Evolutionary conservation across 1,139 yeast genomes (phyloP).

Genomic region (Spencermartinsiella ligniputridi): DNA sequence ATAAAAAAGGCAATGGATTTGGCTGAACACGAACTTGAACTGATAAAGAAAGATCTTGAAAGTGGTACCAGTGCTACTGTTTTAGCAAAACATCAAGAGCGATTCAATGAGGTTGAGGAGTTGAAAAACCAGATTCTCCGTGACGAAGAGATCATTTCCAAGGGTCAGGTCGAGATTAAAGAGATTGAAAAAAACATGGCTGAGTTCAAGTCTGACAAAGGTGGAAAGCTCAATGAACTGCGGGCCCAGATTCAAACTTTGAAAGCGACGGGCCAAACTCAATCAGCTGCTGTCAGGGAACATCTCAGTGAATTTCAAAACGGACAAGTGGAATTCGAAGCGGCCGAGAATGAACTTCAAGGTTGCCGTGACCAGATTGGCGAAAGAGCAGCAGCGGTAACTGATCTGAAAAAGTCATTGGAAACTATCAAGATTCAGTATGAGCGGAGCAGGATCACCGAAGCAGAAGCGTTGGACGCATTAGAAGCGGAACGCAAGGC

Average conservation of each 20-base stretch:
- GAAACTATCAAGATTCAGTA: constrained; percentile 31
- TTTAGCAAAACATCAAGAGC: constrained; percentile 47
- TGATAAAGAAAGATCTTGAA: constrained; percentile 57
- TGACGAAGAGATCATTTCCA: constrained; percentile 33
- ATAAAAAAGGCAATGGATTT: constrained; percentile 64
- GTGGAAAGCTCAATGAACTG: constrained; percentile 69
- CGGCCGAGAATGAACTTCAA: constrained; percentile 53
- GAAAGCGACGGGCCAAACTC: constrained; percentile 24
- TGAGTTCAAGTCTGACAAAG: constrained; percentile 78
- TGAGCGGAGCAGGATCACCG: constrained; percentile 30
- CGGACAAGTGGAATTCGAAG: constrained; percentile 69
- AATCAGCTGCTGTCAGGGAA: constrained; percentile 43
- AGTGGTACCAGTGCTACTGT: constrained; percentile 56
- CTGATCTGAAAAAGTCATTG: constrained; percentile 8
- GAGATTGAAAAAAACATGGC: constrained; percentile 69
- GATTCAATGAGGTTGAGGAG: constrained; percentile 46
- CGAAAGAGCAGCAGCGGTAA: constrained; percentile 36
- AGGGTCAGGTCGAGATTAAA: constrained; percentile 37
- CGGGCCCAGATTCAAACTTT: constrained; percentile 33
- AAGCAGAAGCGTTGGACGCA: constrained; percentile 39
- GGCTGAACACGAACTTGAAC: constrained; percentile 61
- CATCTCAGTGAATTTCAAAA: constrained; percentile 57
- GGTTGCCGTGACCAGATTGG: constrained; percentile 41
- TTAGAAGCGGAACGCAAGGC: constrained; percentile 62
- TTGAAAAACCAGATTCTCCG: constrained; percentile 41